Evolutionary conservation across 306 rosid genomes (phyloP).

Genomic region (Oemleria cerasiformis): DNA sequence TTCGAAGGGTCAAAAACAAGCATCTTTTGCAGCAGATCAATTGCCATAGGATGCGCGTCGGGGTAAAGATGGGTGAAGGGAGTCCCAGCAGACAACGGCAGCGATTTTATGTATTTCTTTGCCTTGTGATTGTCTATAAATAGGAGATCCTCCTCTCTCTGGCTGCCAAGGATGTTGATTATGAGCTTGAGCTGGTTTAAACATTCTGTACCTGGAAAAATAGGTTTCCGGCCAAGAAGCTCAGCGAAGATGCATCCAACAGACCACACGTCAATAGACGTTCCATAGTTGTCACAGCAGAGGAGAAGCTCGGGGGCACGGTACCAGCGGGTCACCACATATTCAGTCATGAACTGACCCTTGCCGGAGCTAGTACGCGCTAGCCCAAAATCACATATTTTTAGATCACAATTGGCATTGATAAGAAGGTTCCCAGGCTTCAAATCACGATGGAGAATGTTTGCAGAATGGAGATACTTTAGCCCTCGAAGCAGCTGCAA

Average conservation of each 20-base stretch:
- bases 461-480: conserved; percentile 91
- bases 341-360: conserved; percentile 94
- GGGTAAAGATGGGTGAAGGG: conserved; percentile 74
- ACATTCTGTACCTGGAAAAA: conserved; percentile 88
- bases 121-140: conserved; percentile 89
- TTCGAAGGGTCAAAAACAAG: conserved; percentile 93
- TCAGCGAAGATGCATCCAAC: conserved; percentile 94
- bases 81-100: conserved; percentile 54
- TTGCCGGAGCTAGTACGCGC: conserved; percentile 78
- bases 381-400: conserved; percentile 93
- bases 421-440: conserved; percentile 95
- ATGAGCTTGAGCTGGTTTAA: conserved; percentile 85
- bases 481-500: conserved; percentile 90
- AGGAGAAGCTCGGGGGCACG: conserved; percentile 94
- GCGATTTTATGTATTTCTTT: conserved; percentile 62
- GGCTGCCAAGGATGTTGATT: conserved; percentile 83
- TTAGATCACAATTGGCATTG: conserved; percentile 89
- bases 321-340: conserved; percentile 96
- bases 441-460: conserved; percentile 90
- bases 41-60: conserved; percentile 73
- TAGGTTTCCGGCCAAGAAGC: conserved; percentile 80
- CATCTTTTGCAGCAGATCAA: conserved; percentile 81
- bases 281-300: conserved; percentile 88
- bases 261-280: conserved; percentile 95
- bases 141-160: conserved; percentile 82